Evolutionary conservation across 2,329 filamentous ascomycete genomes (phyloP).

Genomic region (Purpureocillium takamizusanense): DNA sequence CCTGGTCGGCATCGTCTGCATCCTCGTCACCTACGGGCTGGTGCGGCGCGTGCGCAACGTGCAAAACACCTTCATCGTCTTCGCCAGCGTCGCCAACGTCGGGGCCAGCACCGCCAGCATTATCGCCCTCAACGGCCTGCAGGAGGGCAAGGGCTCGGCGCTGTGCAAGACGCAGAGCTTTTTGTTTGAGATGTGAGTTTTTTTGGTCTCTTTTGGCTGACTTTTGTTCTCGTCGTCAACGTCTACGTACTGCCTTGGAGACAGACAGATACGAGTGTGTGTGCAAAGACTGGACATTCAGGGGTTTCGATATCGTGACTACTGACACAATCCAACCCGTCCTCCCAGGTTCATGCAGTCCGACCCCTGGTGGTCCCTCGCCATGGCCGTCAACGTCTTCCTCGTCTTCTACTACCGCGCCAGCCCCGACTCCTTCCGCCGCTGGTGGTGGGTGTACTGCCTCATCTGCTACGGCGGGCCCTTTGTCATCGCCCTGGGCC

Average conservation of each 20-base stretch:
- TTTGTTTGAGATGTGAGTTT: conserved; percentile 58
- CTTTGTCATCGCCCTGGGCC: conserved; percentile 55
- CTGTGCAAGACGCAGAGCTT: conserved; percentile 56
- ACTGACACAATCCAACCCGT: conserved; percentile 34
- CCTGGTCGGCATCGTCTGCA: conserved; percentile 37
- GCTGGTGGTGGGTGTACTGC: conserved; percentile 63
- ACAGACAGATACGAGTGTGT: too few species aligned
- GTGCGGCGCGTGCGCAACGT: conserved; percentile 47
- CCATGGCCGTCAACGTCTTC: conserved; percentile 77
- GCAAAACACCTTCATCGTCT: conserved; percentile 53
- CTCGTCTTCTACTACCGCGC: conserved; percentile 56
- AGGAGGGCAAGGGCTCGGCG: conserved; percentile 38
- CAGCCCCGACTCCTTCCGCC: conserved; percentile 58
- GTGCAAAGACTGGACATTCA: too few species aligned
- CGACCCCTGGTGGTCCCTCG: conserved; percentile 68
- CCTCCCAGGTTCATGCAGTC: conserved; percentile 62
- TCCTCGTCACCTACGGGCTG: conserved; percentile 41
- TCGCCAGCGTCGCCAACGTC: conserved; percentile 50
- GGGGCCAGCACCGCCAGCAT: conserved; percentile 57
- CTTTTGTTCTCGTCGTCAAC: too few species aligned
- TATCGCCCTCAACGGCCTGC: conserved; percentile 59
- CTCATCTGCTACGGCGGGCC: conserved; percentile 64
- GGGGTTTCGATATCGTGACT: too few species aligned
- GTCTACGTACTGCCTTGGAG: too few species aligned
- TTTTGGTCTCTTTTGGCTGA: too few species aligned